These are phyloP conservation scores for Cynanchum wilfordii DNA, from an alignment of 257 asterid species.

Conservation along the genomic window DNA sequence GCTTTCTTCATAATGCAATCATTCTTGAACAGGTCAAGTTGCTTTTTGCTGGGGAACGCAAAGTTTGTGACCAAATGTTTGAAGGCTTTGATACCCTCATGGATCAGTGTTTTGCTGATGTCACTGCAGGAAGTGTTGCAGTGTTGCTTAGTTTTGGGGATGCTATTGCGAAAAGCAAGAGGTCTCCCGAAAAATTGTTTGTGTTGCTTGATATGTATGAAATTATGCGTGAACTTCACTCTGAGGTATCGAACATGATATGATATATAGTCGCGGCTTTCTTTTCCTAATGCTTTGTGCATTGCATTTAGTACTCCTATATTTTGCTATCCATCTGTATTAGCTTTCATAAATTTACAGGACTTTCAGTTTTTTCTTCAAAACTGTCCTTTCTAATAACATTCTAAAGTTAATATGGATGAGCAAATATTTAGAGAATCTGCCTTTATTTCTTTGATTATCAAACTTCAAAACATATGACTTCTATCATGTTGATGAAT, in stretches of 20 bases:
- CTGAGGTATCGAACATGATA: slow-evolving; percentile 52
- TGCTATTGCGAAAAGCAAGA: slow-evolving; percentile 96
- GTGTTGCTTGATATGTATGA: slow-evolving; percentile 98
- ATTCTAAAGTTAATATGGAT: neutral
- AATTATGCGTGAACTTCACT: slow-evolving; percentile 95
- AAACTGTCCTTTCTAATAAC: neutral
- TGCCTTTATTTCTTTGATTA: neutral
- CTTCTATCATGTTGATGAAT: slow-evolving; percentile 13
- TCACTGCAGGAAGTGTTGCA: slow-evolving; percentile 85
- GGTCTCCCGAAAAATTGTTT: slow-evolving; percentile 96
- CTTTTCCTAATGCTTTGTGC: neutral
- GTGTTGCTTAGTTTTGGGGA: slow-evolving; percentile 97
- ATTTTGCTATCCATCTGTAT: neutral
- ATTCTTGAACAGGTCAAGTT: slow-evolving; percentile 69
- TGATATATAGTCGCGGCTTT: slow-evolving; percentile 9
- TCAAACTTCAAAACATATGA: neutral
- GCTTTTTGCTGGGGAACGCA: slow-evolving; percentile 94
- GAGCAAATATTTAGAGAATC: neutral
- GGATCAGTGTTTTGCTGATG: slow-evolving; percentile 95
- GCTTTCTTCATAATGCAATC: slow-evolving; percentile 9
- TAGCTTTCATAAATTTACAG: neutral
- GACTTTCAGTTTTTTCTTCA: neutral
- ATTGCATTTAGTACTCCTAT: neutral
- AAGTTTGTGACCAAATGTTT: slow-evolving; percentile 90
- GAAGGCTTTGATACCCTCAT: slow-evolving; percentile 77